Percentiles rank a stretch among this genome's conserved stretches.
Evolutionary conservation across 345 rosid species (phyloP).

Genomic region (Euphorbia lathyris): DNA sequence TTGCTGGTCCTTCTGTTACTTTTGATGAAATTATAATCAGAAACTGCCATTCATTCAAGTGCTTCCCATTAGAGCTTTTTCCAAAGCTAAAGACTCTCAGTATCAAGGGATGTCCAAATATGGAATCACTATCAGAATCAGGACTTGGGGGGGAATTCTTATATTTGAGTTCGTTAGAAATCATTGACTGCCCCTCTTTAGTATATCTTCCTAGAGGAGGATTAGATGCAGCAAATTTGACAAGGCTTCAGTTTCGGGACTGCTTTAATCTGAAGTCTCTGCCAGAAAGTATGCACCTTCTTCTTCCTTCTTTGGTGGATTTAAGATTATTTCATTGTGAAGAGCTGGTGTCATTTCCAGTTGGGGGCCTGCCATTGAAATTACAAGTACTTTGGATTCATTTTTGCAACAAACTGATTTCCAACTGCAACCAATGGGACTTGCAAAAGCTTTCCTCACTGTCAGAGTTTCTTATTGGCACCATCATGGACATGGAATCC

Average conservation of each 20-base stretch:
- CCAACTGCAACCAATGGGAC: constrained; percentile 4
- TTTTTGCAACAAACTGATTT: constrained; percentile 14
- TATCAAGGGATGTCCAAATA: not conserved
- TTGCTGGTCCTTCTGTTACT: not conserved
- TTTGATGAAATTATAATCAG: constrained; percentile 3
- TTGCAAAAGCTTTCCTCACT: constrained; percentile 15
- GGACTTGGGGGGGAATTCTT: not conserved
- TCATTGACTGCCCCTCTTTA: not conserved
- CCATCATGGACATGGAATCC: not conserved
- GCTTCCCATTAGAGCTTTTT: constrained; percentile 4
- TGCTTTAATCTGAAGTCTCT: constrained; percentile 11
- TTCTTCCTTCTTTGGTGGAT: constrained; percentile 11
- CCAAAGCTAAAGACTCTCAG: not conserved
- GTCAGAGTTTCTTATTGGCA: constrained; percentile 3
- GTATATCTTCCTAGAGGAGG: constrained; percentile 16
- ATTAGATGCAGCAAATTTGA: constrained; percentile 18
- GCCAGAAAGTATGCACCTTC: constrained; percentile 16
- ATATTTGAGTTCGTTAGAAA: not conserved
- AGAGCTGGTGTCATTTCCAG: constrained; percentile 17
- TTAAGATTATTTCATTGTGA: constrained; percentile 3
- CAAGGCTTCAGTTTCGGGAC: not conserved
- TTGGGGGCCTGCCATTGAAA: constrained; percentile 18
- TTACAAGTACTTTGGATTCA: constrained; percentile 5
- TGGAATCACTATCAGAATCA: not conserved
- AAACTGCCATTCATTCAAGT: not conserved